Conservation (phyloP, 345 rosid genomes). For the Linum trigynum region DNA sequence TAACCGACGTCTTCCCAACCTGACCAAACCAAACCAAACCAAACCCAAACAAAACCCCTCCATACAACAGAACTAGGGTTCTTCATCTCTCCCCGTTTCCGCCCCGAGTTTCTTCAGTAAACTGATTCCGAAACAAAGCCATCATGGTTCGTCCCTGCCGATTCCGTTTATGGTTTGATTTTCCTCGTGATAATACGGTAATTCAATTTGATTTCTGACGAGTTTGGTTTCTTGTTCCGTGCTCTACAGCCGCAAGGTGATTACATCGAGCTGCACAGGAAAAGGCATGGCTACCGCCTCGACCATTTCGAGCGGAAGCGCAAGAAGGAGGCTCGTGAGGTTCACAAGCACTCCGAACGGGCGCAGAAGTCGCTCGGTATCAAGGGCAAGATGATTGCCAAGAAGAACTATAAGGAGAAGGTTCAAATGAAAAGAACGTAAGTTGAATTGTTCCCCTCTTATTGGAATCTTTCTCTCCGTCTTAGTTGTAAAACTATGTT, state of each 20-base stretch:
- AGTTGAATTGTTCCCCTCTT: neutral
- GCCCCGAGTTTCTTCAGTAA: neutral
- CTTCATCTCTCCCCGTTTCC: neutral
- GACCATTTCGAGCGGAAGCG: conserved; percentile 79
- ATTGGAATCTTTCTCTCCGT: no score
- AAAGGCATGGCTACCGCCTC: conserved; percentile 71
- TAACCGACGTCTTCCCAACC: neutral
- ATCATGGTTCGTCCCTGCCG: conserved; percentile 1
- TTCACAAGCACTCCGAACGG: conserved; percentile 57
- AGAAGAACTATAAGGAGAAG: conserved; percentile 30
- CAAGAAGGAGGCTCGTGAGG: conserved; percentile 89
- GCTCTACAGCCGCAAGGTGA: conserved; percentile 78
- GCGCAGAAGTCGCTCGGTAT: conserved; percentile 49
- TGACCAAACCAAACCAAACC: neutral
- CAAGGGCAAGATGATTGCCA: conserved; percentile 31
- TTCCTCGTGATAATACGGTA: neutral
- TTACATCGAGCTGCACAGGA: conserved; percentile 69
- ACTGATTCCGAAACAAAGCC: neutral
- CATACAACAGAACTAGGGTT: neutral
- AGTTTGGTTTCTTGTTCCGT: neutral
- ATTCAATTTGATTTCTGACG: neutral
- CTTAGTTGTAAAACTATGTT: neutral
- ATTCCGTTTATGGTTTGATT: neutral
- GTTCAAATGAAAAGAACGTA: conserved; percentile 31
- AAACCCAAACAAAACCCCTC: no score